Base-by-base conservation (phyloP, 2,329 filamentous ascomycete genomes). In the Aspergillus ochraceus region DNA sequence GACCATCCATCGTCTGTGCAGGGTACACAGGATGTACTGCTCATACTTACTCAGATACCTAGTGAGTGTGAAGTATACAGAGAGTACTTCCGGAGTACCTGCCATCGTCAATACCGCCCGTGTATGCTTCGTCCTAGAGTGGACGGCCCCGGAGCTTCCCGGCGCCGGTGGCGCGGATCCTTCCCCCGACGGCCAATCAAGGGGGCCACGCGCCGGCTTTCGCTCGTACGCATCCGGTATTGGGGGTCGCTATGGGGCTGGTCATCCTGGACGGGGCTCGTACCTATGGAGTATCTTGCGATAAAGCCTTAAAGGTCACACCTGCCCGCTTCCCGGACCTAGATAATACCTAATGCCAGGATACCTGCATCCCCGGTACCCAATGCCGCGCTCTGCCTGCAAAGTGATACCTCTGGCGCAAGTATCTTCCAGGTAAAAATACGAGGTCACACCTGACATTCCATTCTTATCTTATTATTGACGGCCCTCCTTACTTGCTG, bases 171-270 rank as follows among this genome's bases (percentile, higher is more conserved):
- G 14, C 14, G 45, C 53, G 58, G 57, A 42, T 45, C 49, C 47
- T 30, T 52, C 26, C 49, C 47, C 55, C 52, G 56, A 22, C 52
- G 49, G 50, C 66, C 66, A 68, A 68, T 66, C 55, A 60, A 54
- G 52, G 42, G 53, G 61, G 14, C 65, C 66, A 68, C 60, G 64
- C 54, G 49, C 36, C 52, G 42, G 45, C 26, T 54, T 54, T 49
- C 46, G 50, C 60, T 51, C 55, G 55, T 62, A 64, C 47, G 59
- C 52, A 42, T 11, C 29, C 20, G 19, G 52, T 36, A 32, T 36
- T 36, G 32, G 32, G 10, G 32, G 11, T 12, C 14, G 11, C 11
- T 17, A 36, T 17, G 32, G 11, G 11, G 14, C 32, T 9, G 32
- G 32, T 12, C 32, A 36, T 12, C 11, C 10, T 17, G 32, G 32